Evolutionary conservation across 768 basidiomycete genomes (phyloP).

Genomic region (Cystoderma amianthinum): DNA sequence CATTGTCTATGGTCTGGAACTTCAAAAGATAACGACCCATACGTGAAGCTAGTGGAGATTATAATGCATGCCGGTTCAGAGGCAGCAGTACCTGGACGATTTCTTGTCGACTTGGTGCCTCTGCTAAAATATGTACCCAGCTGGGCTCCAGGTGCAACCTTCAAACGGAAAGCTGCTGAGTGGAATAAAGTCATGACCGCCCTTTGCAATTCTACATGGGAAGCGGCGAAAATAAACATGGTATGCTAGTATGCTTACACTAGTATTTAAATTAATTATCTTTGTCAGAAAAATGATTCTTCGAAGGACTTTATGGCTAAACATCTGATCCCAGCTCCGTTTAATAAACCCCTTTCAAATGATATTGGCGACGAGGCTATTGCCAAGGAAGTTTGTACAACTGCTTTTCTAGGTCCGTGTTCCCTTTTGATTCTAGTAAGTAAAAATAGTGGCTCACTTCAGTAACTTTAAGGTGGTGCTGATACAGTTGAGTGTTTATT

Average conservation of each 20-base stretch:
- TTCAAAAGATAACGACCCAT: conserved; percentile 24
- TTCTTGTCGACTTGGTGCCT: conserved; percentile 16
- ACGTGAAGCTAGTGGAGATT: conserved; percentile 24
- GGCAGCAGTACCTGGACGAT: conserved; percentile 17
- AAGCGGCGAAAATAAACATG: conserved; percentile 8
- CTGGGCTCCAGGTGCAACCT: conserved; percentile 33
- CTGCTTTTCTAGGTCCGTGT: conserved; percentile 15
- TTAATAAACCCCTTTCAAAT: conserved; percentile 7
- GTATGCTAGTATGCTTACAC: conserved; percentile 2
- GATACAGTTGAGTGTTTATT: not conserved
- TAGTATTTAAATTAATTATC: no score
- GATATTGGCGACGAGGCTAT: conserved; percentile 7
- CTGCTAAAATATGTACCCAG: conserved; percentile 24
- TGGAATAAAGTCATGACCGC: conserved; percentile 11
- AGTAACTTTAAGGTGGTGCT: conserved; percentile 12
- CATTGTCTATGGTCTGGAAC: conserved; percentile 22
- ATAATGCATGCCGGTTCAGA: conserved; percentile 14
- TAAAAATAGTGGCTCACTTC: not conserved
- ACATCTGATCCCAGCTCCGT: conserved; percentile 8
- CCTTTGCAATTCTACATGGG: conserved; percentile 18
- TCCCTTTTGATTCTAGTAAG: no score
- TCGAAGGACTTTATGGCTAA: conserved; percentile 13
- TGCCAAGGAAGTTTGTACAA: conserved; percentile 12
- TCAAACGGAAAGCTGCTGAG: conserved; percentile 16
- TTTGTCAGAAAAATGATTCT: conserved; percentile 10